Evolutionary conservation across 2,329 filamentous ascomycete species (phyloP).

Genomic region (Aurifilum marmelostoma): DNA sequence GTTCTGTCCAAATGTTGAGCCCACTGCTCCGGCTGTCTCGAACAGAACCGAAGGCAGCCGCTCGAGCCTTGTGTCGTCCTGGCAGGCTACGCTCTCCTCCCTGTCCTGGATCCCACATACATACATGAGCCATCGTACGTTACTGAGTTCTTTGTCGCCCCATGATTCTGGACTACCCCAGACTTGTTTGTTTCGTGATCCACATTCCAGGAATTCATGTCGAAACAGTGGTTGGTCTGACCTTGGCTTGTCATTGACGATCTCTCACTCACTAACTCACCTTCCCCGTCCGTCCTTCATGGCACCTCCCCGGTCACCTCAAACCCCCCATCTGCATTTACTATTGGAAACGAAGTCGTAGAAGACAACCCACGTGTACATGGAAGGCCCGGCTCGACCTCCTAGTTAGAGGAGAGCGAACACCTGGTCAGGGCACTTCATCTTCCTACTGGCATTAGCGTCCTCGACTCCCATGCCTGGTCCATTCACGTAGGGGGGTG

Average conservation of each 20-base stretch:
- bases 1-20: neutral
- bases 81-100: neutral
- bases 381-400: slow-evolving; percentile 2
- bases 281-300: slow-evolving; percentile 13
- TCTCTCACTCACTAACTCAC: neutral
- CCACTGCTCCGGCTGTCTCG: neutral
- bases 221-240: neutral
- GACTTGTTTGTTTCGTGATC: neutral
- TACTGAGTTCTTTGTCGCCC: neutral
- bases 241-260: neutral
- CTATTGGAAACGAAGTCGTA: slow-evolving; percentile 2
- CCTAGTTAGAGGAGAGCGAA: no score
- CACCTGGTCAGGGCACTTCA: slow-evolving; percentile 9
- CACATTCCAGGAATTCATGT: neutral
- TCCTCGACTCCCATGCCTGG: slow-evolving; percentile 26
- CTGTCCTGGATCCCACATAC: neutral
- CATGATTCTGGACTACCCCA: neutral
- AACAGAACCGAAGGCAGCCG: slow-evolving; percentile 8
- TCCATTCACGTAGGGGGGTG: slow-evolving; percentile 19
- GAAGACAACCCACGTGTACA: slow-evolving; percentile 3
- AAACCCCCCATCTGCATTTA: neutral
- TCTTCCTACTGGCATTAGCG: slow-evolving; percentile 27
- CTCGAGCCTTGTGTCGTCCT: slow-evolving; percentile 1
- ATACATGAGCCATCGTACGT: slow-evolving; percentile 1
- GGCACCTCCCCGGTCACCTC: neutral